These are phyloP conservation scores for Fusarium phyllophilum DNA, from an alignment of 2,329 filamentous ascomycete genomes.

Conservation along the genomic window DNA sequence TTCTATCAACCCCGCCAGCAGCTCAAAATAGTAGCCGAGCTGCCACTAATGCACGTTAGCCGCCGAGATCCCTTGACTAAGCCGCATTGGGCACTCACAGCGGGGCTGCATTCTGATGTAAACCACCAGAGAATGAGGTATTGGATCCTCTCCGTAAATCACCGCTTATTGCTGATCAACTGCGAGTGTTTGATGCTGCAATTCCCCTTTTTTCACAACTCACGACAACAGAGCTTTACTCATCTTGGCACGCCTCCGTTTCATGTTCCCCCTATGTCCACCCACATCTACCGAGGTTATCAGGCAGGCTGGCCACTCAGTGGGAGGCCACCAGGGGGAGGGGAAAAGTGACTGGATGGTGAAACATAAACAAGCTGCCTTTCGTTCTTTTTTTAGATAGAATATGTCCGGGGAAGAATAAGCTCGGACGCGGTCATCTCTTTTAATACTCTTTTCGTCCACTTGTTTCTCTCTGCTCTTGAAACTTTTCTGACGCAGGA, in stretches of 20 bases:
- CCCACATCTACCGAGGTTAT: slow-evolving; percentile 4
- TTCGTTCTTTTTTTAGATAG: slow-evolving; percentile 30
- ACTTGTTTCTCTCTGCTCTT: not conserved
- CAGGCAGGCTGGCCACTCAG: slow-evolving; percentile 15
- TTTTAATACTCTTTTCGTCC: slow-evolving; percentile 24
- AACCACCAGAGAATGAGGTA: not conserved
- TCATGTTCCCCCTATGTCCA: slow-evolving; percentile 8
- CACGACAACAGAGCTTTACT: slow-evolving; percentile 1
- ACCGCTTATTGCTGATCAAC: slow-evolving; percentile 15
- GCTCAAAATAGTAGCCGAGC: slow-evolving; percentile 32
- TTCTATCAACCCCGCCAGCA: slow-evolving; percentile 11
- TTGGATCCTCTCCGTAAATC: not conserved
- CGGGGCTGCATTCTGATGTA: not conserved
- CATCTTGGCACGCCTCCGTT: slow-evolving; percentile 20
- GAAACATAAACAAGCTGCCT: slow-evolving; percentile 33
- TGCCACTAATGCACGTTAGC: slow-evolving; percentile 42
- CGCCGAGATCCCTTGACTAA: slow-evolving; percentile 25
- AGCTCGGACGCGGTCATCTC: slow-evolving; percentile 11
- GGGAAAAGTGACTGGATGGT: slow-evolving; percentile 2
- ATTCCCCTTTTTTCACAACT: not conserved
- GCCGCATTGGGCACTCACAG: not conserved
- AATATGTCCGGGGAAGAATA: slow-evolving; percentile 22
- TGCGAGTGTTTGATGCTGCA: not conserved
- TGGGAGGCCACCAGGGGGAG: slow-evolving; percentile 13
- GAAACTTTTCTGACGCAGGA: slow-evolving; percentile 16